Conservation (phyloP, 306 rosid genomes). For the Biancaea sappan region DNA sequence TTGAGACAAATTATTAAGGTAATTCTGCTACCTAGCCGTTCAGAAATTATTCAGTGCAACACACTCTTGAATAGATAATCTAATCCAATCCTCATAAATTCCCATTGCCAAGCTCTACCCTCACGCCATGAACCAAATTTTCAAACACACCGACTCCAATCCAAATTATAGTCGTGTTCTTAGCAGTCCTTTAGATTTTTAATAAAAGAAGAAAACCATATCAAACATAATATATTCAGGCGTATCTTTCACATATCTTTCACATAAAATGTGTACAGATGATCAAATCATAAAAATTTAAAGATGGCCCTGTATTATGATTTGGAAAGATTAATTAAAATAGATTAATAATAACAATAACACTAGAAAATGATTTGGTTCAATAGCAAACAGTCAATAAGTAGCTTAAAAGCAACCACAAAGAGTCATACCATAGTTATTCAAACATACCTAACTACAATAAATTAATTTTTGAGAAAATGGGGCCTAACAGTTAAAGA, state of each 20-base stretch:
- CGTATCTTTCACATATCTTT: background rate
- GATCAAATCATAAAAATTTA: background rate
- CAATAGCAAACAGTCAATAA: conserved; percentile 29
- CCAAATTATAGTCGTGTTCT: too few species aligned
- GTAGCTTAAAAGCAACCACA: conserved; percentile 36
- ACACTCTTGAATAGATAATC: background rate
- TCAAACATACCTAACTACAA: conserved; percentile 44
- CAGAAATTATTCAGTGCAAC: background rate
- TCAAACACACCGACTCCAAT: too few species aligned
- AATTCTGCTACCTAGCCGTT: conserved; percentile 13
- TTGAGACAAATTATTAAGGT: conserved; percentile 7
- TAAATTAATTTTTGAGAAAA: conserved; percentile 38
- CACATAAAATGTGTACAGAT: background rate
- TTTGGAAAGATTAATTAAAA: conserved; percentile 6
- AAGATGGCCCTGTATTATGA: conserved; percentile 9
- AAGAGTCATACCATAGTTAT: conserved; percentile 18
- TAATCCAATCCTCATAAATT: background rate
- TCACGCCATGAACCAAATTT: background rate
- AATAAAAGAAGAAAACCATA: background rate
- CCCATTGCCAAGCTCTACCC: background rate
- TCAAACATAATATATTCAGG: background rate
- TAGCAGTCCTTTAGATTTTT: background rate
- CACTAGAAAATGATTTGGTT: conserved; percentile 16
- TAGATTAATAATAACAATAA: conserved; percentile 18
- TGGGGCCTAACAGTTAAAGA: conserved; percentile 39